These are phyloP conservation scores for Aureobasidium sp. DNA, from an alignment of 2,329 filamentous ascomycete genomes.

Conservation along the genomic window DNA sequence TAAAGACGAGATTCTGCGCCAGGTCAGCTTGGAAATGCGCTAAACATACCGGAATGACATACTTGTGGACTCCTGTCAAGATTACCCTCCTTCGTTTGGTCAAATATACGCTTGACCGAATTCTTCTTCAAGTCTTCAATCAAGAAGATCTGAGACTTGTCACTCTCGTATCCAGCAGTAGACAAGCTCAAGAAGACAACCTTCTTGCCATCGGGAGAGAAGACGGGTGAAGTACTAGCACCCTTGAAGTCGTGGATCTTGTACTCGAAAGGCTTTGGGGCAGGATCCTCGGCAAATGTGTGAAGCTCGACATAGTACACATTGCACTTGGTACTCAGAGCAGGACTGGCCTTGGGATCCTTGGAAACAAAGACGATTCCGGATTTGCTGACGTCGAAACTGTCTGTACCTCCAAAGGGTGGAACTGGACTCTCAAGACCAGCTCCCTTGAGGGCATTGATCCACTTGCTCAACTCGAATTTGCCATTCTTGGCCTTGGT, in stretches of 20 bases:
- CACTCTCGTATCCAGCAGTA: conserved; percentile 69
- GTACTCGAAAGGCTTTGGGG: conserved; percentile 47
- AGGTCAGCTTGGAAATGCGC: background rate
- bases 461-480: conserved; percentile 41
- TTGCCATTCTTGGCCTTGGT: conserved; percentile 29
- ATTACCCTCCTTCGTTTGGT: conserved; percentile 51
- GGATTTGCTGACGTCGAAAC: conserved; percentile 65
- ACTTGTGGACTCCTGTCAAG: conserved; percentile 55
- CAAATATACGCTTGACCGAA: conserved; percentile 52
- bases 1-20: conserved; percentile 39
- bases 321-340: conserved; percentile 73
- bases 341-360: conserved; percentile 63
- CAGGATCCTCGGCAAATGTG: conserved; percentile 50
- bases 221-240: conserved; percentile 60
- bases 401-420: conserved; percentile 71
- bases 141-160: conserved; percentile 63
- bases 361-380: conserved; percentile 70
- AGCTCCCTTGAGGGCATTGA: conserved; percentile 57
- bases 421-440: conserved; percentile 60
- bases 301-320: conserved; percentile 65
- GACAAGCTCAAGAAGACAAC: conserved; percentile 77
- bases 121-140: conserved; percentile 53
- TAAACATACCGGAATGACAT: conserved; percentile 21
- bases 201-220: conserved; percentile 64
- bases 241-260: conserved; percentile 55